phyloP scores from a whole-genome alignment of 2,329 filamentous ascomycete genomes.

The Purpureocillium lavendulum region DNA sequence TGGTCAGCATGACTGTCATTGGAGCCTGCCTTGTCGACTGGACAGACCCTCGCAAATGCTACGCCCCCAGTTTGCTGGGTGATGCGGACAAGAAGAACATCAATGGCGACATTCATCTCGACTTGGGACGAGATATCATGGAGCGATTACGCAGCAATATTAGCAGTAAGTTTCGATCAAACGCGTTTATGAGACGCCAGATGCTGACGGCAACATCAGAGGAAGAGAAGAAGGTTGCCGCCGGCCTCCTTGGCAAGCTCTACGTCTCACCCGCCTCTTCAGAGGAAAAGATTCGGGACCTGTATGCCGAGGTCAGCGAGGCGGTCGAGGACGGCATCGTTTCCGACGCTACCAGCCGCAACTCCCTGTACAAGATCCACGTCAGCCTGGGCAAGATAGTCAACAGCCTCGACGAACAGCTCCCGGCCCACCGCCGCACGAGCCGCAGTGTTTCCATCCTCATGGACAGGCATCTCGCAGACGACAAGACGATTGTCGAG shows the following conservation, averaged over 20 bases:
- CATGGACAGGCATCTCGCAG: conserved; percentile 18
- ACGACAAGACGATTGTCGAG: conserved; percentile 30
- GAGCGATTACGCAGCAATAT: conserved; percentile 61
- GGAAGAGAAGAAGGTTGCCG: conserved; percentile 78
- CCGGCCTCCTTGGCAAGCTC: conserved; percentile 73
- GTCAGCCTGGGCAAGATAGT: conserved; percentile 60
- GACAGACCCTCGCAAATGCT: conserved; percentile 85
- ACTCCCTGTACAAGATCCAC: conserved; percentile 61
- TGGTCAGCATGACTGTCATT: conserved; percentile 71
- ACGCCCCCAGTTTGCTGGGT: conserved; percentile 36
- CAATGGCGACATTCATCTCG: conserved; percentile 71
- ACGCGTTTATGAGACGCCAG: neutral
- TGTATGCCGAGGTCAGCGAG: conserved; percentile 49
- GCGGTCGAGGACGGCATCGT: conserved; percentile 56
- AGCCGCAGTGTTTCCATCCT: conserved; percentile 36
- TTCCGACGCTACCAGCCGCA: conserved; percentile 52
- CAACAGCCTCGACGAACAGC: conserved; percentile 44
- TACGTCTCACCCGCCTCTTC: conserved; percentile 63
- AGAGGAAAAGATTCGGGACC: conserved; percentile 46
- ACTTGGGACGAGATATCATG: conserved; percentile 68
- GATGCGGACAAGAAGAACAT: conserved; percentile 56
- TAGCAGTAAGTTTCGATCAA: conserved; percentile 46
- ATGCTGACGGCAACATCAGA: conserved; percentile 34
- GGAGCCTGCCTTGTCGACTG: conserved; percentile 83
- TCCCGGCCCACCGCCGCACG: conserved; percentile 25